Evolutionary conservation across 73 alveolate species (phyloP).

Genomic region (Paramecium pentaurelia): DNA sequence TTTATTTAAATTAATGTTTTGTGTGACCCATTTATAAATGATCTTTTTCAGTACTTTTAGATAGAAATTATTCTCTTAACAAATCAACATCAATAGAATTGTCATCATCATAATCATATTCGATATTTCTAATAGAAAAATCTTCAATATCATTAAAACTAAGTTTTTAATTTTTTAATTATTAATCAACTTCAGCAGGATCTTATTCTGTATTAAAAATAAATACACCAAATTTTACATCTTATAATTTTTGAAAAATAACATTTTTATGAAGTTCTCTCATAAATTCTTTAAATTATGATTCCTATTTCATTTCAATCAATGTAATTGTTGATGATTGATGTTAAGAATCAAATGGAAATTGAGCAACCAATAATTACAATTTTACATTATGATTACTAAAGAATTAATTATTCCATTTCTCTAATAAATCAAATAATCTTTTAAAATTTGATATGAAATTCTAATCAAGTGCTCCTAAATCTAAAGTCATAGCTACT

Average conservation of each 20-base stretch:
- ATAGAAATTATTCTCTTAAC: constrained; percentile 36
- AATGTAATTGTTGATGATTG: neutral
- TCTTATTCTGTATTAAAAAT: constrained; percentile 26
- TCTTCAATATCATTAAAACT: constrained; percentile 22
- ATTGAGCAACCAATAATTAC: neutral
- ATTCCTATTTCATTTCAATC: neutral
- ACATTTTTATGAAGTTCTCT: neutral
- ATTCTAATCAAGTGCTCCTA: neutral
- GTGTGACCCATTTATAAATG: neutral
- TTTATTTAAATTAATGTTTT: constrained; percentile 12
- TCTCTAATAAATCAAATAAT: neutral
- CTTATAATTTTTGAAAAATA: neutral
- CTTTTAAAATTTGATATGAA: neutral
- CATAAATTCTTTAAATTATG: neutral
- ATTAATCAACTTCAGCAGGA: neutral
- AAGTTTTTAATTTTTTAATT: neutral
- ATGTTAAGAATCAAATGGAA: constrained; percentile 29
- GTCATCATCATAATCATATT: neutral
- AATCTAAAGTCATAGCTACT: constrained; percentile 39
- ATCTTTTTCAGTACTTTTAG: neutral
- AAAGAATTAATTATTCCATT: constrained; percentile 10
- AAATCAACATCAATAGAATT: neutral
- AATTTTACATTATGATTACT: neutral
- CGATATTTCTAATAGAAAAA: neutral
- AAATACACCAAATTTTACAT: constrained; percentile 38